Evolutionary conservation across 169 alveolate genomes (phyloP).

Genomic region (Perkinsus chesapeaki): DNA sequence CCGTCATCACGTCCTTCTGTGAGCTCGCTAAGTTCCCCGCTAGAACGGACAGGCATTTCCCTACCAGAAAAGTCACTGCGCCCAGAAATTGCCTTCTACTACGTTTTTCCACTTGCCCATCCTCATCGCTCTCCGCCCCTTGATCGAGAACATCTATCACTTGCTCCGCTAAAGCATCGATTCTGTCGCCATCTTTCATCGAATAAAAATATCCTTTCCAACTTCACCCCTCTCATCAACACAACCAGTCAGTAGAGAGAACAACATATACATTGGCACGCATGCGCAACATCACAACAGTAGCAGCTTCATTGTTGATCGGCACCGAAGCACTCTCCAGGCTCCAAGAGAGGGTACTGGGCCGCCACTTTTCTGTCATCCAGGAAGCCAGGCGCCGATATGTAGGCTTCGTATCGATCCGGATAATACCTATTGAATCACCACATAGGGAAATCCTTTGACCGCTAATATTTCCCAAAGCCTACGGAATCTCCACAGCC

Average conservation of each 20-base stretch:
- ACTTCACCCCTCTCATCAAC: neutral
- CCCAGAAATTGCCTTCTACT: neutral
- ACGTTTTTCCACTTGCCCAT: neutral
- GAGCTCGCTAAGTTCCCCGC: neutral
- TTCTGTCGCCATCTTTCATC: neutral
- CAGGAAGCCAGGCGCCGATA: neutral
- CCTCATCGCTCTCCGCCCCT: neutral
- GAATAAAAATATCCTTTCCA: neutral
- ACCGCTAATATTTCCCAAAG: too few relatives aligned
- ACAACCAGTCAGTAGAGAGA: neutral
- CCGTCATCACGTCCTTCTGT: neutral
- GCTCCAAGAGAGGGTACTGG: neutral
- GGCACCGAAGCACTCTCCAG: neutral
- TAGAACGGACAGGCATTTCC: neutral
- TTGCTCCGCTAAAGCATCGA: neutral
- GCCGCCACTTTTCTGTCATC: neutral
- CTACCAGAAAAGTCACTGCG: neutral
- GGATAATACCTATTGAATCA: neutral
- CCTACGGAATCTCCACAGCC: too few relatives aligned
- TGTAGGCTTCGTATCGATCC: neutral
- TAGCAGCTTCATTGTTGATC: neutral
- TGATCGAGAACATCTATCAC: neutral
- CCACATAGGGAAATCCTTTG: too few relatives aligned
- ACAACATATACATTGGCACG: neutral
- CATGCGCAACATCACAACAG: neutral